Evolutionary conservation across 2,329 filamentous ascomycete genomes (phyloP), one percentile per base, ranked within the genome.

Genomic region (Claviceps sp.): DNA sequence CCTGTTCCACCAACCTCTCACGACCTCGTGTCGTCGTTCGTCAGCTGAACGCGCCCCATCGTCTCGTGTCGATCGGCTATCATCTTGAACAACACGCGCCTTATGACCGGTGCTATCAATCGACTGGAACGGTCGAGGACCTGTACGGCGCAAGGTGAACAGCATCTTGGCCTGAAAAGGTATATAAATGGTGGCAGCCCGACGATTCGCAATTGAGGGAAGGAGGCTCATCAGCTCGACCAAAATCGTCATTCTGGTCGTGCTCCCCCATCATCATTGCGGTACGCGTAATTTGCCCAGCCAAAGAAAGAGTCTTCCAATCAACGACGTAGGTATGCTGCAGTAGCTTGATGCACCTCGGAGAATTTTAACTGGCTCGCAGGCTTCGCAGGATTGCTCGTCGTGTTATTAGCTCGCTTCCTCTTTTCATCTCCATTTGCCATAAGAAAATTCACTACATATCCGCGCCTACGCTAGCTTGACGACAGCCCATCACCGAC

Each of bases 301-400:
- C 42, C 22, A 16, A 9, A 41, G 16, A 20, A 41, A 24, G 3
- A 26, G 8, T 41, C n/a, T 41, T 48, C 58, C 56, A 55, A 60
- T 58, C 55, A 57, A 45, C 48, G 44, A 49, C 50, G 50, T 51
- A 22, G 22, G 22, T 22, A 48, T 52, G 54, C 55, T 56, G 55
- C 55, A 48, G 50, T 52, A 55, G 54, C 40, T 56, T 50, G 45
- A 47, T 57, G 59, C 58, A 58, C 56, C 56, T 55, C 56, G 54
- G 57, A 59, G 55, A 47, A 50, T 53, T 55, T 56, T 57, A 56
- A 61, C 56, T 62, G 60, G 59, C 53, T 51, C 54, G 48, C 44
- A 40, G 43, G 43, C 38, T 9, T 50, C 52, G 48, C 52, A 54
- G 54, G 50, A 53, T 51, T 52, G 54, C 52, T 57, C 26, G 42